Evolutionary conservation across 768 basidiomycete genomes (phyloP).

Genomic region (Termitomyces sp.): DNA sequence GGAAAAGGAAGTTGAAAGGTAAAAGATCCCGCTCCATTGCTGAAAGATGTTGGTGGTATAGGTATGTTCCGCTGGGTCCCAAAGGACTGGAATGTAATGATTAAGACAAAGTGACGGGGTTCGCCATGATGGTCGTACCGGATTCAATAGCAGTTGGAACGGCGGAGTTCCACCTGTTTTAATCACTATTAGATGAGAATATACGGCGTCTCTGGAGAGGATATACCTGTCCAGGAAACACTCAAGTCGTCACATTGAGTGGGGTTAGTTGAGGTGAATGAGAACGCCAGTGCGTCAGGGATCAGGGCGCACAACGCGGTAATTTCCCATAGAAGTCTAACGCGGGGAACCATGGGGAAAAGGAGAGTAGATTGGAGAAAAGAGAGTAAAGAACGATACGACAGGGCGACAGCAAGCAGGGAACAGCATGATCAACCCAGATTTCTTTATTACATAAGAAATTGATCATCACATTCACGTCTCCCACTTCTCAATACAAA

Average conservation of each 20-base stretch:
- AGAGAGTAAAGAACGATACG: slow-evolving; percentile 13
- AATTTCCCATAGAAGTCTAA: slow-evolving; percentile 16
- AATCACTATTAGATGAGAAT: slow-evolving; percentile 6
- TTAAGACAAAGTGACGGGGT: slow-evolving; percentile 6
- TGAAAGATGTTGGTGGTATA: slow-evolving; percentile 53
- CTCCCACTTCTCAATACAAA: too few relatives aligned
- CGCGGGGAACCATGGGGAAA: slow-evolving; percentile 11
- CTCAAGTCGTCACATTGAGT: slow-evolving; percentile 61
- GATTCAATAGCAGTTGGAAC: slow-evolving; percentile 46
- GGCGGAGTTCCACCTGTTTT: slow-evolving; percentile 56
- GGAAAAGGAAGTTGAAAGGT: slow-evolving; percentile 41
- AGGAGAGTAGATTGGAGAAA: slow-evolving; percentile 16
- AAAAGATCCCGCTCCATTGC: slow-evolving; percentile 51
- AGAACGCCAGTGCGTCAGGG: slow-evolving; percentile 37
- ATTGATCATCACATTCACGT: slow-evolving; percentile 15
- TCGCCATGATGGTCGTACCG: slow-evolving; percentile 32
- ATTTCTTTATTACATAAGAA: slow-evolving; percentile 11
- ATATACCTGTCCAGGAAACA: slow-evolving; percentile 61
- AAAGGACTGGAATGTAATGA: slow-evolving; percentile 39
- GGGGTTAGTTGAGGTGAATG: slow-evolving; percentile 38
- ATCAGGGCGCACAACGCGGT: slow-evolving; percentile 19
- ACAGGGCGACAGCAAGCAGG: slow-evolving; percentile 3
- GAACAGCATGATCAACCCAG: background rate
- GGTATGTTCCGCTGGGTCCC: slow-evolving; percentile 49
- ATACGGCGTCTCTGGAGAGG: background rate